Evolutionary conservation across 495 filamentous ascomycete species (phyloP), one percentile per base, ranked within the genome.

Genomic region (Aspergillus sclerotiicarbonarius): DNA sequence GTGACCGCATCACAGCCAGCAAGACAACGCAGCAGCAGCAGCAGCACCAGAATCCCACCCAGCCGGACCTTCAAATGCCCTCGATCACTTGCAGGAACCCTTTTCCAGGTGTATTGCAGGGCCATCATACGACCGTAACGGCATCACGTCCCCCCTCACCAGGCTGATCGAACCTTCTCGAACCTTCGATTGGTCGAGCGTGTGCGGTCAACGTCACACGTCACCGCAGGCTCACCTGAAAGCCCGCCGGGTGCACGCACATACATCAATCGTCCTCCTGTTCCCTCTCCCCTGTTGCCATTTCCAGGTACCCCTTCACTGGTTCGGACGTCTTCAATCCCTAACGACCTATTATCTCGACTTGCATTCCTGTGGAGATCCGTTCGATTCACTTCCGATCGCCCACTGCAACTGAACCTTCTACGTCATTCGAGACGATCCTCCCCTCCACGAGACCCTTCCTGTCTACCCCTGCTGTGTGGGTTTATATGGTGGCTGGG

Each of bases 371-470:
- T 18, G n/a, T n/a, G n/a, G n/a, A n/a, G n/a, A n/a, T n/a, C n/a
- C n/a, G n/a, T n/a, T n/a, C n/a, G n/a, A n/a, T n/a, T n/a, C n/a
- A n/a, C n/a, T n/a, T n/a, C n/a, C n/a, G n/a, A n/a, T n/a, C n/a
- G n/a, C n/a, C n/a, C n/a, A n/a, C n/a, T n/a, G n/a, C n/a, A n/a
- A n/a, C n/a, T 57, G 70, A 73, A 72, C 44, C 66, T 75, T 76
- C 74, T 72, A 73, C 70, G 53, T 70, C 70, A 70, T 76, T 78
- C 74, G 68, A 71, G 72, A 64, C 63, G 21, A 49, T 49, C 50
- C 43, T 55, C 43, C 53, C 37, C 50, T 49, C 53, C 53, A 35
- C 39, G 41, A 49, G 35, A 43, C 30, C 19, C 49, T 56, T 56
- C n/a, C 37, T 13, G 9, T 12, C 43, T 16, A 52, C 44, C 10